Evolutionary conservation across 345 rosid genomes (phyloP).

Genomic region (Stellera chamaejasme): DNA sequence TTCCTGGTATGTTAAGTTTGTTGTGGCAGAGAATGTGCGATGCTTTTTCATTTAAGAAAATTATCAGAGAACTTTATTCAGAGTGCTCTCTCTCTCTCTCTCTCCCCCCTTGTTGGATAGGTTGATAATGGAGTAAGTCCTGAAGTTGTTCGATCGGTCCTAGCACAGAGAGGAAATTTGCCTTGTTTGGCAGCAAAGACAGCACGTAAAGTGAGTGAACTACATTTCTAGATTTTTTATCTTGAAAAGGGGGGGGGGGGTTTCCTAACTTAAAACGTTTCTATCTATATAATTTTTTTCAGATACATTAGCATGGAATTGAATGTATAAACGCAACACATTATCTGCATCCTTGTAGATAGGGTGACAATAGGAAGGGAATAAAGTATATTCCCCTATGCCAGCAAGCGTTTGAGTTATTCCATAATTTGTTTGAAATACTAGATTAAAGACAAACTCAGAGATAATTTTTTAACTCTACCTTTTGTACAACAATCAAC

Average conservation of each 20-base stretch:
- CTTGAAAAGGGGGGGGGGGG: background rate
- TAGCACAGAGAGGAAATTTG: conserved; percentile 63
- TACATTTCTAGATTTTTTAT: background rate
- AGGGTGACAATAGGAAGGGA: too few relatives aligned
- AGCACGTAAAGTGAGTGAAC: conserved; percentile 51
- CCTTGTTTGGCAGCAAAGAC: conserved; percentile 89
- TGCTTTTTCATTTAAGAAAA: background rate
- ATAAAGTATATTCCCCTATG: too few relatives aligned
- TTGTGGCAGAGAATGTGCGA: background rate
- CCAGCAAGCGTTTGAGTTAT: too few relatives aligned
- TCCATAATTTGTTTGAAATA: too few relatives aligned
- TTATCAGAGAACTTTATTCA: background rate
- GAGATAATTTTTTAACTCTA: too few relatives aligned
- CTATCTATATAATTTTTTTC: too few relatives aligned
- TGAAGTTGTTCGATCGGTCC: conserved; percentile 84
- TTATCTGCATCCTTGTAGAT: too few relatives aligned
- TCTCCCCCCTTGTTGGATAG: conserved; percentile 24
- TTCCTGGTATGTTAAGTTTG: conserved; percentile 55
- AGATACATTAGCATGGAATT: too few relatives aligned
- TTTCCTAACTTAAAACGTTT: too few relatives aligned
- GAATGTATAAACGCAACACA: too few relatives aligned
- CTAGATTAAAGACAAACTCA: too few relatives aligned
- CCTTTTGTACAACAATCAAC: too few relatives aligned
- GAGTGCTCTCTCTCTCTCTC: conserved; percentile 6
- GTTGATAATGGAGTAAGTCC: conserved; percentile 79